Percentiles rank a stretch among this genome's conserved stretches.
Evolutionary conservation across 768 basidiomycete species (phyloP).

Genomic region (Collybiopsis confluens): DNA sequence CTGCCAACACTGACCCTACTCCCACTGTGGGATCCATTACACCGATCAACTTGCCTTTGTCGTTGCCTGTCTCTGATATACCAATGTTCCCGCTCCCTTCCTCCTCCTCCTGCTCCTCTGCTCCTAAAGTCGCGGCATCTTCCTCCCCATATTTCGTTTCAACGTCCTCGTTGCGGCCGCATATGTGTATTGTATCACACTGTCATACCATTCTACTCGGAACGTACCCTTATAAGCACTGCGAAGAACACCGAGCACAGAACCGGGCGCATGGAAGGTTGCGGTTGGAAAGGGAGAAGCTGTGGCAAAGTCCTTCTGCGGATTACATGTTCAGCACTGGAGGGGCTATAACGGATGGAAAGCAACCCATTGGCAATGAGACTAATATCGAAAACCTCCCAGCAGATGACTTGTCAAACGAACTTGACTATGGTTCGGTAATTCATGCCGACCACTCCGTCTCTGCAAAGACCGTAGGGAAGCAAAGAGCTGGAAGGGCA

Average conservation of each 20-base stretch:
- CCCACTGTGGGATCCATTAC: slow-evolving; percentile 8
- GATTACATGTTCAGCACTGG: background rate
- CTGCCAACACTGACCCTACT: too few relatives aligned
- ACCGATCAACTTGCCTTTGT: background rate
- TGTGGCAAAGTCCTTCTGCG: background rate
- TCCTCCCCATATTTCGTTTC: slow-evolving; percentile 15
- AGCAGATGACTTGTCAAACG: too few relatives aligned
- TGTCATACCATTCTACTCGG: slow-evolving; percentile 48
- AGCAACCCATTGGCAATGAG: too few relatives aligned
- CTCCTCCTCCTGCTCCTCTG: too few relatives aligned
- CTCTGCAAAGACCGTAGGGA: too few relatives aligned
- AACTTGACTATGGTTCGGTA: too few relatives aligned
- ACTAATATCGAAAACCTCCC: too few relatives aligned
- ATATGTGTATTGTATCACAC: slow-evolving; percentile 57
- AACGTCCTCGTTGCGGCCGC: too few relatives aligned
- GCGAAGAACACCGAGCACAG: slow-evolving; percentile 53
- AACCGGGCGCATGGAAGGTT: slow-evolving; percentile 49
- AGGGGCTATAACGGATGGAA: background rate
- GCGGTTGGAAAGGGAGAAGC: slow-evolving; percentile 41
- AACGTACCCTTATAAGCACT: slow-evolving; percentile 45
- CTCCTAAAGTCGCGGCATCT: slow-evolving; percentile 4
- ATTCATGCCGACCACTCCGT: too few relatives aligned
- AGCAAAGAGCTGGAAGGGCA: too few relatives aligned
- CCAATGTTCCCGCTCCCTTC: too few relatives aligned
- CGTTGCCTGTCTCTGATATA: background rate